A percentile compares a stretch with the other conserved stretches of the same genome.
phyloP scores from a whole-genome alignment of 192 early-diverging fungal species.

The Chytriomyces confervae region DNA sequence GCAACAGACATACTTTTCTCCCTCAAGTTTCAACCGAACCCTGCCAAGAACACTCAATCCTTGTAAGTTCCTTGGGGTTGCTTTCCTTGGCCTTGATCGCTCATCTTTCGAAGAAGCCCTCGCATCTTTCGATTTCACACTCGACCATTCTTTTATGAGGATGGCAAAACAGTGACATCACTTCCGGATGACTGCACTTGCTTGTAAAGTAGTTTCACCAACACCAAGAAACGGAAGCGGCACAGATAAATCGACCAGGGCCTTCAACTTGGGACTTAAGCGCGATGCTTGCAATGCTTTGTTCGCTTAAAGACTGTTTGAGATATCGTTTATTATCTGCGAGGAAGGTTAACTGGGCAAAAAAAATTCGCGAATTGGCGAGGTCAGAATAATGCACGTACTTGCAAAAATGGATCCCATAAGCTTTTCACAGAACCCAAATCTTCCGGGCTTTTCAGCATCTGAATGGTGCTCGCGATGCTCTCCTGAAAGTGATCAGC shows the following conservation, averaged over 20 bases:
- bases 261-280: slow-evolving; percentile 56
- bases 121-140: too few species aligned
- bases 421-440: slow-evolving; percentile 54
- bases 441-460: slow-evolving; percentile 51
- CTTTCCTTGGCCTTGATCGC: background rate
- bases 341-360: background rate
- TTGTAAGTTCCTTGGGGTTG: slow-evolving; percentile 40
- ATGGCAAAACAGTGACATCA: slow-evolving; percentile 54
- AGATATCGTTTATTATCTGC: slow-evolving; percentile 62
- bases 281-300: slow-evolving; percentile 57
- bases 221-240: background rate
- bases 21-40: slow-evolving; percentile 71
- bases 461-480: slow-evolving; percentile 60
- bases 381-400: slow-evolving; percentile 31
- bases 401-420: slow-evolving; percentile 66
- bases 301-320: slow-evolving; percentile 59
- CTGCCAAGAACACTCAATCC: slow-evolving; percentile 66
- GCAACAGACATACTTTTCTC: slow-evolving; percentile 38
- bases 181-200: slow-evolving; percentile 61
- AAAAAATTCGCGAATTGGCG: slow-evolving; percentile 19
- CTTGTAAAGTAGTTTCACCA: background rate
- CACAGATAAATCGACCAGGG: background rate
- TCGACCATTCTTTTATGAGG: too few species aligned
- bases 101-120: too few species aligned
- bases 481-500: slow-evolving; percentile 53